Percentiles rank a stretch among this genome's conserved stretches.
Evolutionary conservation across 164 flowering plant species (phyloP).

Genomic region (Tetrastigma voinierianum): DNA sequence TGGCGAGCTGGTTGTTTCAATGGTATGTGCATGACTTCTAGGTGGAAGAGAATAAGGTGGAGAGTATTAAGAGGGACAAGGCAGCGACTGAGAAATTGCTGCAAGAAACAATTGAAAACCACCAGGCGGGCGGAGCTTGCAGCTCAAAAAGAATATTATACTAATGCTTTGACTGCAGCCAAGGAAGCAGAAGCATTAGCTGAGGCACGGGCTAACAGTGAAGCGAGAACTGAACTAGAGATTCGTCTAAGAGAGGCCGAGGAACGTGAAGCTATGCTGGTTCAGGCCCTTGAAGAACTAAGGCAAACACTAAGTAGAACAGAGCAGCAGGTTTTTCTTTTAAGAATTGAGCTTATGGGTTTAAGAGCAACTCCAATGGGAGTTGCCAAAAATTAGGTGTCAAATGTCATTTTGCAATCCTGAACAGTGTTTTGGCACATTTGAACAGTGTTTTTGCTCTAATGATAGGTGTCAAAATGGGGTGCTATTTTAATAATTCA

Average conservation of each 20-base stretch:
- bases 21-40: constrained; percentile 16
- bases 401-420: too few relatives aligned
- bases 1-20: not conserved
- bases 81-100: constrained; percentile 85
- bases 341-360: not conserved
- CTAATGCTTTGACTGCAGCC: constrained; percentile 82
- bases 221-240: constrained; percentile 92
- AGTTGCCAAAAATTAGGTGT: too few relatives aligned
- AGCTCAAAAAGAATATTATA: constrained; percentile 73
- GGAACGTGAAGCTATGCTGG: constrained; percentile 94
- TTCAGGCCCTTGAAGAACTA: constrained; percentile 93
- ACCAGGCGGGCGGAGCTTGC: too few relatives aligned
- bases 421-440: too few relatives aligned
- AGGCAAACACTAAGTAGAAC: constrained; percentile 81
- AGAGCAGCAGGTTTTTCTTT: constrained; percentile 84
- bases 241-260: constrained; percentile 82
- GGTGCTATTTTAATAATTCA: too few relatives aligned
- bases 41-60: constrained; percentile 97
- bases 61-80: constrained; percentile 92
- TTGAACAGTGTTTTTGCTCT: too few relatives aligned
- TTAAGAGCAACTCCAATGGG: too few relatives aligned
- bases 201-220: constrained; percentile 91
- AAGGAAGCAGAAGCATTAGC: constrained; percentile 96
- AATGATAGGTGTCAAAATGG: too few relatives aligned
- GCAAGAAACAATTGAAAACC: constrained; percentile 97